Evolutionary conservation across 495 filamentous ascomycete genomes (phyloP), one percentile per base, ranked within the genome.

Genomic region (Penicillium atrosanguineum): DNA sequence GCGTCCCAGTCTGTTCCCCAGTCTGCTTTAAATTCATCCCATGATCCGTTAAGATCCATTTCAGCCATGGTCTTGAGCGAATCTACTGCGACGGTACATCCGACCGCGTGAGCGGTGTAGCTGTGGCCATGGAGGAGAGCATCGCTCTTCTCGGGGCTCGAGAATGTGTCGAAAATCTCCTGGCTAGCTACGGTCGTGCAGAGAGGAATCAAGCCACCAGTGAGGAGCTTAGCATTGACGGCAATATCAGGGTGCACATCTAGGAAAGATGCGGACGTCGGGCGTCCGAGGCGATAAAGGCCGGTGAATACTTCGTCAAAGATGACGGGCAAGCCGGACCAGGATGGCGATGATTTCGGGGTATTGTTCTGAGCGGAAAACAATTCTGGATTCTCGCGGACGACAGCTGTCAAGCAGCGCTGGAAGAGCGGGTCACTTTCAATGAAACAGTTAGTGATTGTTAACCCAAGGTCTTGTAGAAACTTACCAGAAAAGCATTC

Each of bases 271-370:
- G 85, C 77, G 2, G 86, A 73, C 11, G 78, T 82, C 46, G 81
- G 75, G 28, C 83, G 81, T 20, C 88, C 88, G 16, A 92, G 83
- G 34, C 88, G 86, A 70, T 89, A 90, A 15, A 92, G 72, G 14
- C 88, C 88, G 0, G 87, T 90, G 72, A 92, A 91, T 29, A 92
- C 87, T 66, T 92, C 88, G 63, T 92, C 88, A 58, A 86, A 85
- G 62, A 92, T 77, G 26, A 92, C 70, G 0, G 88, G 88, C 18
- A 92, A 73, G 2, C 88, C 88, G 2, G 76, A 77, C 88, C 88
- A 92, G 16, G 60, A 59, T 19, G 58, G 53, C 19, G 54, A 48
- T 45, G 59, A 50, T 34, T 53, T 55, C 20, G 46, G 36, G 20
- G 59, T 14, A 15, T 53, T 1, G 15, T 45, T 40, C 25, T 46